Conservation (phyloP, 805 yeast species). For the Grigorovia yakushimaensis region DNA sequence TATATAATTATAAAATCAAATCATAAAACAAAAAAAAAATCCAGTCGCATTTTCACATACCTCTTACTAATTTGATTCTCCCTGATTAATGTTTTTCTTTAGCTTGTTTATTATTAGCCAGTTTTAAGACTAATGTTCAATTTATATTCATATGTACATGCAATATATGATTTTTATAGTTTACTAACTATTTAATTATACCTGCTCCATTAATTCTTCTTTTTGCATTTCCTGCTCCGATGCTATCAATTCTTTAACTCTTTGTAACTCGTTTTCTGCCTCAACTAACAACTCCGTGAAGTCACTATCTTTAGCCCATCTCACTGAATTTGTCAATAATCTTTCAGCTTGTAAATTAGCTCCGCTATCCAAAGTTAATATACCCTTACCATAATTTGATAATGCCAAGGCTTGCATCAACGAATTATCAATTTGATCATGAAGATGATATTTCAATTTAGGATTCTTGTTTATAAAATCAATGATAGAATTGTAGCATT, state of each 20-base stretch:
- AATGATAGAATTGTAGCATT: constrained; percentile 37
- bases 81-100: too few species aligned
- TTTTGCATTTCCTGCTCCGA: not conserved
- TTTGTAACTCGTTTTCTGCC: constrained; percentile 56
- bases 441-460: constrained; percentile 25
- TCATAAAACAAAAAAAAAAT: not conserved
- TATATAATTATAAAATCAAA: not conserved
- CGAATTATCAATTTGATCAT: constrained; percentile 32
- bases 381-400: constrained; percentile 81
- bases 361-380: constrained; percentile 53
- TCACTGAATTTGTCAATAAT: constrained; percentile 56
- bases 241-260: constrained; percentile 20
- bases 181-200: too few species aligned
- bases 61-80: too few species aligned
- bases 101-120: too few species aligned
- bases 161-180: too few species aligned
- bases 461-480: constrained; percentile 31
- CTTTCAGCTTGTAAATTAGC: constrained; percentile 49
- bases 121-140: too few species aligned
- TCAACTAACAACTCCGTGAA: constrained; percentile 52
- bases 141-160: too few species aligned
- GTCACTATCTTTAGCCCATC: constrained; percentile 58
- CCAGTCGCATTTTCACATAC: too few species aligned
- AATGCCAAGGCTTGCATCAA: constrained; percentile 64
- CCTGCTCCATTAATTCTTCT: not conserved